Conservation (phyloP, 805 yeast species). For the Spencermartinsiella europaea region DNA sequence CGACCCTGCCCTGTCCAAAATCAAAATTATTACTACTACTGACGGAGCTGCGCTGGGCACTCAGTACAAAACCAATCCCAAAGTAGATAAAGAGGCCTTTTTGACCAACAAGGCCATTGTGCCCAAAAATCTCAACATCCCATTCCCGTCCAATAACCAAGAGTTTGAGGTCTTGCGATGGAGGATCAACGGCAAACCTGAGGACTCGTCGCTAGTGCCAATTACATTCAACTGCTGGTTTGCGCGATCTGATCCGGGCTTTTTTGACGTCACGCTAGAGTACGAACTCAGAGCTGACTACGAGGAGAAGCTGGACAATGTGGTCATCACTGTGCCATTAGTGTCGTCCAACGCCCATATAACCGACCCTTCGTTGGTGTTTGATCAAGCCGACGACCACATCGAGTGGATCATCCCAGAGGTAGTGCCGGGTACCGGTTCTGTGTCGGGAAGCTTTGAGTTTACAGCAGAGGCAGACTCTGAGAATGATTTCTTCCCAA, state of each 20-base stretch:
- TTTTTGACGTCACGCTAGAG: constrained; percentile 77
- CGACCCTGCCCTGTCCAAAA: constrained; percentile 62
- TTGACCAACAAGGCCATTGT: constrained; percentile 53
- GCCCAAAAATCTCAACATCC: constrained; percentile 68
- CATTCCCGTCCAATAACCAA: constrained; percentile 90
- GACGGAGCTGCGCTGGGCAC: constrained; percentile 46
- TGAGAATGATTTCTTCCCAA: constrained; percentile 87
- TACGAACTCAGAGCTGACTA: constrained; percentile 61
- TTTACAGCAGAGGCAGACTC: constrained; percentile 66
- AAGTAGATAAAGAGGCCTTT: constrained; percentile 78
- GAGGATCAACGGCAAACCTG: constrained; percentile 70
- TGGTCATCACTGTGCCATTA: constrained; percentile 59
- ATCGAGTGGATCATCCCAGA: constrained; percentile 57
- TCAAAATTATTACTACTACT: constrained; percentile 55
- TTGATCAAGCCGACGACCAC: constrained; percentile 62
- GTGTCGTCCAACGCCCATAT: constrained; percentile 51
- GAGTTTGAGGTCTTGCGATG: constrained; percentile 89
- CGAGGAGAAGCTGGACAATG: constrained; percentile 47
- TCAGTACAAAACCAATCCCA: constrained; percentile 92
- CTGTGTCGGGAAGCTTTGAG: constrained; percentile 69
- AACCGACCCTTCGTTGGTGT: constrained; percentile 32
- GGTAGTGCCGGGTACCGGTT: constrained; percentile 42
- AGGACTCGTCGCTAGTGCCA: constrained; percentile 53
- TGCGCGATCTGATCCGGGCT: constrained; percentile 50
- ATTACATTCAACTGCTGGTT: constrained; percentile 83